Percentiles rank a stretch among this genome's conserved stretches.
Conservation (phyloP, 2,329 filamentous ascomycete species). For the Colletotrichum lini region DNA sequence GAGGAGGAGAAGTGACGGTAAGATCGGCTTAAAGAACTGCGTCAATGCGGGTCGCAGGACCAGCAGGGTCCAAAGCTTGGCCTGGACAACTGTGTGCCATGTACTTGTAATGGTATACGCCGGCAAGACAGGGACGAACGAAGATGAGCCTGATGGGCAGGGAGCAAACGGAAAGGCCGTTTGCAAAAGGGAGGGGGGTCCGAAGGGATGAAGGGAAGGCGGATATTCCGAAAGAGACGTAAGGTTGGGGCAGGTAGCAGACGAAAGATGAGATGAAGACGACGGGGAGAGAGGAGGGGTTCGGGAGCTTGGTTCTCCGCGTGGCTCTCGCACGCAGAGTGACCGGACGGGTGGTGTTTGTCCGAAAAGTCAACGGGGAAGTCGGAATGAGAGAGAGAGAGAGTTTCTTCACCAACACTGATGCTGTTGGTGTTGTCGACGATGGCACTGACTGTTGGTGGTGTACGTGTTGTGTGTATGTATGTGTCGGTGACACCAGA, state of each 20-base stretch:
- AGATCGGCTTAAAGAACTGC: constrained; percentile 35
- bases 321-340: not conserved
- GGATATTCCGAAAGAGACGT: not conserved
- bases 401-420: not conserved
- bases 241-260: not conserved
- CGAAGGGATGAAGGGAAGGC: too few relatives aligned
- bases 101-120: too few relatives aligned
- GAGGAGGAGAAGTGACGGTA: constrained; percentile 31
- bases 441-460: not conserved
- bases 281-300: not conserved
- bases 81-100: not conserved
- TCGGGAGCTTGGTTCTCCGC: not conserved
- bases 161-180: too few relatives aligned
- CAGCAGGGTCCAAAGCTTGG: constrained; percentile 29
- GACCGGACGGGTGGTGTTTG: constrained; percentile 34
- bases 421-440: constrained; percentile 12
- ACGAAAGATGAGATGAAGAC: not conserved
- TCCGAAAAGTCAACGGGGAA: constrained; percentile 12
- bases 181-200: too few relatives aligned
- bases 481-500: constrained; percentile 17
- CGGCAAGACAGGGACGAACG: not conserved
- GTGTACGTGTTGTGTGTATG: too few relatives aligned
- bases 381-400: not conserved
- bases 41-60: constrained; percentile 39
- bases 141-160: too few relatives aligned